phyloP scores from a whole-genome alignment of 2,329 filamentous ascomycete species.

The Oidium heveae region DNA sequence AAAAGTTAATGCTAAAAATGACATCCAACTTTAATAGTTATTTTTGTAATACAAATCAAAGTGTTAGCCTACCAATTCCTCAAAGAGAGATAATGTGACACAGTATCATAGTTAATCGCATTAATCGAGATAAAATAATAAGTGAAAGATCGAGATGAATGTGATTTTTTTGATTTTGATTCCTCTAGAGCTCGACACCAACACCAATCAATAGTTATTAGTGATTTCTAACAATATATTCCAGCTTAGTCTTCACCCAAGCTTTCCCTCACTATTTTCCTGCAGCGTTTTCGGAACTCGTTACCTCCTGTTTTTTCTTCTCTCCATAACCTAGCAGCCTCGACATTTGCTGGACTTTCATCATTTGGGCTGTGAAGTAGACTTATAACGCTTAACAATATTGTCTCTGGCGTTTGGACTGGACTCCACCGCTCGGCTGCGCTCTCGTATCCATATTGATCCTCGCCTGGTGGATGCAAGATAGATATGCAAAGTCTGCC shows the following conservation, averaged over 20 bases:
- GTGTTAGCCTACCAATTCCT: too few relatives aligned
- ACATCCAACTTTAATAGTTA: too few relatives aligned
- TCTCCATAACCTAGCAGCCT: slow-evolving; percentile 70
- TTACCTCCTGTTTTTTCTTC: slow-evolving; percentile 38
- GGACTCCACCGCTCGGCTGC: slow-evolving; percentile 83
- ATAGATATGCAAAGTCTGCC: slow-evolving; percentile 93
- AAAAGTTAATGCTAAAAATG: too few relatives aligned
- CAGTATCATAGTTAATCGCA: too few relatives aligned
- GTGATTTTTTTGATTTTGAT: too few relatives aligned
- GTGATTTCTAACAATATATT: too few relatives aligned
- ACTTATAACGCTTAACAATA: slow-evolving; percentile 74
- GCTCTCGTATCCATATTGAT: slow-evolving; percentile 79
- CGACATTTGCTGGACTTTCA: slow-evolving; percentile 33
- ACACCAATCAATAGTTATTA: too few relatives aligned
- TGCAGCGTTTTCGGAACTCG: slow-evolving; percentile 56
- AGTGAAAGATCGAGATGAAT: too few relatives aligned
- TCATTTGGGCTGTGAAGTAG: slow-evolving; percentile 84
- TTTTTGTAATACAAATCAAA: too few relatives aligned
- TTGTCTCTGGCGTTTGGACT: slow-evolving; percentile 86
- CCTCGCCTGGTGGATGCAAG: slow-evolving; percentile 81
- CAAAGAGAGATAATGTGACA: too few relatives aligned
- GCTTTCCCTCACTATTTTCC: slow-evolving; percentile 59
- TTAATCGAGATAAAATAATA: too few relatives aligned
- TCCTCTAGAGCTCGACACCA: too few relatives aligned
- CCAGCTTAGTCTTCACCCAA: slow-evolving; percentile 37